Conservation (phyloP, 176 grass and related monocot genomes). For the Oryza officinalis region DNA sequence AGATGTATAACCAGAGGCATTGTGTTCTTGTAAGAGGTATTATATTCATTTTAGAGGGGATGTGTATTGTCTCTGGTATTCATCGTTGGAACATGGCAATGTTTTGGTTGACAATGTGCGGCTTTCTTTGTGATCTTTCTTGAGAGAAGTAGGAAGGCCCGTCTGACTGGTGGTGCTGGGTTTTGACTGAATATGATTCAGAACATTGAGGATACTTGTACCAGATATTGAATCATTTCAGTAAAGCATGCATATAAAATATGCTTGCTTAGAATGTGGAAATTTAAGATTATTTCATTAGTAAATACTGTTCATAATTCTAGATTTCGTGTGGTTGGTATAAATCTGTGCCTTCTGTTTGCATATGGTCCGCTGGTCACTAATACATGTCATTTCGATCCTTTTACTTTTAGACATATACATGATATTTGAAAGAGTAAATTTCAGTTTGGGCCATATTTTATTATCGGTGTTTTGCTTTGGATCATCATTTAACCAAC, state of each 20-base stretch:
- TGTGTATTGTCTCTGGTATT: not conserved
- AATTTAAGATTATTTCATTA: not conserved
- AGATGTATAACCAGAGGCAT: constrained; percentile 3
- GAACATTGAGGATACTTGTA: constrained; percentile 33
- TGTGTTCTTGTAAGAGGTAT: not conserved
- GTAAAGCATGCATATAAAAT: not conserved
- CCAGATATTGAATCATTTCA: not conserved
- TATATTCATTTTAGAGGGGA: not conserved
- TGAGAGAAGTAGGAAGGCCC: not conserved
- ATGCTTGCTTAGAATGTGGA: not conserved
- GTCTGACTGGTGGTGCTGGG: not conserved
- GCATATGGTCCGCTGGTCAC: not conserved
- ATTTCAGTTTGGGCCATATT: no score
- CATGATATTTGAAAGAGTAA: no score
- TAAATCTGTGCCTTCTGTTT: not conserved
- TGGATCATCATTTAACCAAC: no score
- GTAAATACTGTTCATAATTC: not conserved
- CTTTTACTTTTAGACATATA: not conserved
- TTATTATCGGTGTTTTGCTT: no score
- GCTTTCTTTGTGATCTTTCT: not conserved
- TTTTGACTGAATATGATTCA: constrained; percentile 9
- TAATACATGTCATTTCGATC: not conserved
- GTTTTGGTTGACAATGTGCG: not conserved
- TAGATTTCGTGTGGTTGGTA: not conserved
- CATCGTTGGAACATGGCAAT: not conserved